These are phyloP conservation scores for maize (Zea mays) DNA, from an alignment of 176 grass and related monocot genomes.

Conservation along the genomic window DNA sequence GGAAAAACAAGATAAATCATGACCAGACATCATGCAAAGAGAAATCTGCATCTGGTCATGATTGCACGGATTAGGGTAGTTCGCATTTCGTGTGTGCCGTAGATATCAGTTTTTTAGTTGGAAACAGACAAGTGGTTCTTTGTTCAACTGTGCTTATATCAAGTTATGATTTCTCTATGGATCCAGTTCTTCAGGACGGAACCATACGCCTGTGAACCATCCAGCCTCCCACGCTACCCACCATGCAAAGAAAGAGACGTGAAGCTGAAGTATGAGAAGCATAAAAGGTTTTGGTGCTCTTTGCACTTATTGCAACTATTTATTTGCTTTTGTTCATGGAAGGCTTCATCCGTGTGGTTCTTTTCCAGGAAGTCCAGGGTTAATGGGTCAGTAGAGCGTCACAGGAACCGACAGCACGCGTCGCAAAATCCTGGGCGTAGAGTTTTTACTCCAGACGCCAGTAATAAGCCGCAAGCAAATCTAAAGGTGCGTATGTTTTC, in stretches of 20 bases:
- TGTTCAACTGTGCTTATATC: conserved; percentile 34
- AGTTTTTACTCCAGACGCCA: conserved; percentile 66
- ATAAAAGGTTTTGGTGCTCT: conserved; percentile 60
- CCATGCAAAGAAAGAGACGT: conserved; percentile 94
- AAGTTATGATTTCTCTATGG: conserved; percentile 26
- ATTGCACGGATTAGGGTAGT: background rate
- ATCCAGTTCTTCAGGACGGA: conserved; percentile 95
- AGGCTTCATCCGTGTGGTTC: conserved; percentile 17
- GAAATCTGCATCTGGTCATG: background rate
- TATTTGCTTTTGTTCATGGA: background rate
- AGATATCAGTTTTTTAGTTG: conserved; percentile 10
- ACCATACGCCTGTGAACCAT: conserved; percentile 86
- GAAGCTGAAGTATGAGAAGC: conserved; percentile 63
- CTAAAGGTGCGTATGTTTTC: conserved; percentile 45
- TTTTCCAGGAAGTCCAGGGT: conserved; percentile 64
- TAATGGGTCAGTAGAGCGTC: conserved; percentile 52
- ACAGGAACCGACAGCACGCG: conserved; percentile 40
- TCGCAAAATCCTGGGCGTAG: conserved; percentile 55
- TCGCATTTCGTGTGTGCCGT: background rate
- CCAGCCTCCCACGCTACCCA: conserved; percentile 74
- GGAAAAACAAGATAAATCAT: background rate
- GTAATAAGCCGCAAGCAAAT: conserved; percentile 40
- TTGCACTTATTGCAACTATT: background rate
- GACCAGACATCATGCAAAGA: background rate
- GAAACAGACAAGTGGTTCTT: conserved; percentile 4